Evolutionary conservation across 768 basidiomycete species (phyloP).

Genomic region (Leccinellum luteum): DNA sequence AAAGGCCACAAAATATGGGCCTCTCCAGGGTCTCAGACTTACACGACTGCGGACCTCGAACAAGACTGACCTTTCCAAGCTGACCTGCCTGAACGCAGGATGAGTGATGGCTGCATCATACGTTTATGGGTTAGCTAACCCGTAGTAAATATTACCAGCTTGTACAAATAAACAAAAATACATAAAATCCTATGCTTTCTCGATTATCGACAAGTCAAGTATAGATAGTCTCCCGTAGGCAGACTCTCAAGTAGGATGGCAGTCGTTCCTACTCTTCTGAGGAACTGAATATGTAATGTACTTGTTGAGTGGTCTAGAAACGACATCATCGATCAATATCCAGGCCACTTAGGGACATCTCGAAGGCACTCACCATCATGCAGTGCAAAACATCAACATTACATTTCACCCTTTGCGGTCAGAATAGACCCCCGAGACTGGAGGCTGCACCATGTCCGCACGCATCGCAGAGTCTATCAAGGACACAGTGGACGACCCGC

Average conservation of each 20-base stretch:
- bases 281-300: no score
- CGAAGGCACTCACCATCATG: not conserved
- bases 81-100: conserved; percentile 66
- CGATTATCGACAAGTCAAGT: no score
- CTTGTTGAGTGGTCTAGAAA: no score
- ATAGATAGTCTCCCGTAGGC: no score
- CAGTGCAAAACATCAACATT: no score
- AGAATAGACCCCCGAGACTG: not conserved
- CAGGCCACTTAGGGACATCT: not conserved
- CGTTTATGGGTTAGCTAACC: not conserved
- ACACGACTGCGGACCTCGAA: not conserved
- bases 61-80: conserved; percentile 71
- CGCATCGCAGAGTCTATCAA: conserved; percentile 1
- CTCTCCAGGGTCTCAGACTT: conserved; percentile 37
- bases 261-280: no score
- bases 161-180: not conserved
- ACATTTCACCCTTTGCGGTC: not conserved
- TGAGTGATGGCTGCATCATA: conserved; percentile 60
- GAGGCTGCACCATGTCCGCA: not conserved
- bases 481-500: conserved; percentile 16
- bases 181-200: no score
- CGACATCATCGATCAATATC: not conserved
- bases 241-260: no score
- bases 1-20: conserved; percentile 93
- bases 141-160: not conserved